Evolutionary conservation across 1,139 yeast species (phyloP), one percentile per base, ranked within the genome.

Genomic region (Diutina siamensis): DNA sequence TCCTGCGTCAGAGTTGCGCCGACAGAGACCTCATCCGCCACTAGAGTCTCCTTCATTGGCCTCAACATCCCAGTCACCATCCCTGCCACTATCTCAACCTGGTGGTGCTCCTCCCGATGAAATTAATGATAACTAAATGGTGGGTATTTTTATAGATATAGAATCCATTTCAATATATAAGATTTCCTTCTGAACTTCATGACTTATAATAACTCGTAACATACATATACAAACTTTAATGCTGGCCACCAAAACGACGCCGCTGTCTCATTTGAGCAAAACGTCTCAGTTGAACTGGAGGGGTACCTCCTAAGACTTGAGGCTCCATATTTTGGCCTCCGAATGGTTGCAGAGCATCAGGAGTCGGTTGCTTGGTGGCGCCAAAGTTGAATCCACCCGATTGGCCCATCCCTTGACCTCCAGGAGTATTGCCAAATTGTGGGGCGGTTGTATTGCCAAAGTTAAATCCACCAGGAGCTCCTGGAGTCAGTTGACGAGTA

Each of bases 401-500:
- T 34, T 34, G 36, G 21, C 15, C 15, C 36, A 34, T 34, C n/a
- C n/a, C n/a, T n/a, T n/a, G n/a, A n/a, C n/a, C n/a, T 12, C 34
- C 34, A 31, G 15, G 34, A 13, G 34, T 13, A 31, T n/a, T 31
- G 36, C 36, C 20, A 15, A 34, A 15, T 25, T 21, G 28, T 12
- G 42, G 42, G 4, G 20, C 33, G 7, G 42, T 9, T 8, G 42
- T 15, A 9, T 25, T 25, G n/a, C 42, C 42, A 25, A 38, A 38
- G 12, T 34, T 34, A 12, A 34, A 34, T 7, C 20, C 28, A 25
- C 28, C 28, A 25, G 28, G 20, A 18, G 36, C 15, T n/a, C 31
- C 42, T 10, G 42, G 42, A 8, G 31, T 38, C n/a, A 25, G 32
- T 13, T 38, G 42, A 3, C 42, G 42, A 9, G 31, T 38, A 17